phyloP scores from a whole-genome alignment of 805 yeast genomes.

The Candida koratica region DNA sequence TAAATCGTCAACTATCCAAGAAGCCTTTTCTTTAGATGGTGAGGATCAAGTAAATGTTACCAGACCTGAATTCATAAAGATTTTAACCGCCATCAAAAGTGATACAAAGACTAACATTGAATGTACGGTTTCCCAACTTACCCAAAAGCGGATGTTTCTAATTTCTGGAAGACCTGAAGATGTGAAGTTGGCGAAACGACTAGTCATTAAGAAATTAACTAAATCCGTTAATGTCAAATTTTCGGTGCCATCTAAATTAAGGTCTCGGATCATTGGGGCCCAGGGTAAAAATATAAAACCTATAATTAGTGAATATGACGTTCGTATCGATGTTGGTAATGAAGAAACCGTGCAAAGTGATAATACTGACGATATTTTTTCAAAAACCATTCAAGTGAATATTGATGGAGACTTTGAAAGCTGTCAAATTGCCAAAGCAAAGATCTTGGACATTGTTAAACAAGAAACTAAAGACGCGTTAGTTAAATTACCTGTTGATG shows the following conservation, averaged over 20 bases:
- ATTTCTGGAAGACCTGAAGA: constrained; percentile 69
- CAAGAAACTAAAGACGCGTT: constrained; percentile 64
- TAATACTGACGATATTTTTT: constrained; percentile 49
- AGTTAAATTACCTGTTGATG: constrained; percentile 46
- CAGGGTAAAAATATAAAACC: constrained; percentile 81
- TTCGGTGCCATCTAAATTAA: constrained; percentile 68
- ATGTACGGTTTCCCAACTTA: constrained; percentile 72
- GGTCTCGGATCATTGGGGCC: constrained; percentile 80
- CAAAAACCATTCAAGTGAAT: constrained; percentile 55
- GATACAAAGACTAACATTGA: constrained; percentile 66
- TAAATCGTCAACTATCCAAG: constrained; percentile 62
- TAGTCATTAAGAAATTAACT: constrained; percentile 69
- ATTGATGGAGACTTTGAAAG: constrained; percentile 86
- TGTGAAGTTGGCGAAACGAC: constrained; percentile 68
- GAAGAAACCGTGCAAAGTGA: constrained; percentile 30
- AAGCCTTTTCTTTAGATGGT: constrained; percentile 70
- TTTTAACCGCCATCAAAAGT: constrained; percentile 59
- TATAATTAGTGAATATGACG: constrained; percentile 63
- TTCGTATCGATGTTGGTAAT: constrained; percentile 64
- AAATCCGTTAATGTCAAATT: constrained; percentile 63
- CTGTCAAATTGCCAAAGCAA: constrained; percentile 64
- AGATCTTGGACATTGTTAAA: constrained; percentile 67
- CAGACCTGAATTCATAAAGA: constrained; percentile 64
- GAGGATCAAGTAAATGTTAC: constrained; percentile 61
- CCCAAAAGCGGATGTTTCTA: constrained; percentile 77